Evolutionary conservation across 2,329 filamentous ascomycete species (phyloP), one percentile per base, ranked within the genome.

Genomic region (Arthrobotrys megalospora): DNA sequence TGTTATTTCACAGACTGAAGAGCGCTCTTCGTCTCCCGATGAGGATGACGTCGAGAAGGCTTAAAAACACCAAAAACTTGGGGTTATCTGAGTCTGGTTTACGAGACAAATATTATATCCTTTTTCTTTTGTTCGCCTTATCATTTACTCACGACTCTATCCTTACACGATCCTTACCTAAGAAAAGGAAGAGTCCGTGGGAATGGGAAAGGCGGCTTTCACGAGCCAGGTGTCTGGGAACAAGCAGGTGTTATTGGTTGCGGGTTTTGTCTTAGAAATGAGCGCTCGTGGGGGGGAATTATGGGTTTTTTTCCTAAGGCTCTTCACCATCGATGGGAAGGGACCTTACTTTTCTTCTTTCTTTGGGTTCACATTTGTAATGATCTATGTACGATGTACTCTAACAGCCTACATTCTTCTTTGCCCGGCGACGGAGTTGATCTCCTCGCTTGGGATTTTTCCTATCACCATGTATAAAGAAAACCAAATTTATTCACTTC

Each of bases 31-130:
- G 41, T 78, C 75, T 64, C 75, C 67, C 14, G 73, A 77, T 48
- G 55, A 60, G 55, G 70, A 75, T 38, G 53, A 52, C 28, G 47
- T 67, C 55, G 67, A 78, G 75, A 78, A 71, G 28, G 73, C 62
- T 60, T 77, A 77, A 67, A 66, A 50, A n/a, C 53, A 69, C 12
- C 45, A 58, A 53, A 28, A 66, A 45, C 65, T 60, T 77, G 73
- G 65, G 73, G 73, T 77, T 43, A 71, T 63, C 69, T 60, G 53
- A 66, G 73, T 77, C 73, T 77, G 73, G 73, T 77, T 77, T 77
- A 77, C 73, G 73, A 77, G 73, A 77, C 73, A 71, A 64, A 77
- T 38, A 32, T 45, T 62, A 10, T 45, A 41, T 70, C 34, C 28
- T 68, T 67, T 47, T 38, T 64, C 62, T 78, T 71, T 55, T 63